Conservation (phyloP, 1,139 yeast genomes). For the Pichia sp. region DNA sequence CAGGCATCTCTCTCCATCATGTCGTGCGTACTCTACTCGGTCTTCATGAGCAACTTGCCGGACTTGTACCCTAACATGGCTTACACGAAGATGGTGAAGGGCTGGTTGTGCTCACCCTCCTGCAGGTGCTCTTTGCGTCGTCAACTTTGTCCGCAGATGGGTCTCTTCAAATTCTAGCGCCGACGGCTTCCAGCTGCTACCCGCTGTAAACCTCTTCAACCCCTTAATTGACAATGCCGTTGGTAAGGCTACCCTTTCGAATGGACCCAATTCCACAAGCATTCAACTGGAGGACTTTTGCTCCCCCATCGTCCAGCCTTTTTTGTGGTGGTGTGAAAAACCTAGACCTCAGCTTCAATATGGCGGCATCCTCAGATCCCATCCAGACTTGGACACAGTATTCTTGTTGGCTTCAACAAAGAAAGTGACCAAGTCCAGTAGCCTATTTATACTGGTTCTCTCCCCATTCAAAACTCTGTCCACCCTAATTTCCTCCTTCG, state of each 20-base stretch:
- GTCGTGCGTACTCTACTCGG: slow-evolving; percentile 54
- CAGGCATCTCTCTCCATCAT: slow-evolving; percentile 45
- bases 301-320: slow-evolving; percentile 38
- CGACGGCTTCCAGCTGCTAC: background rate
- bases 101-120: slow-evolving; percentile 49
- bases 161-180: slow-evolving; percentile 22
- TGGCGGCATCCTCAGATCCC: background rate
- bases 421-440: slow-evolving; percentile 25
- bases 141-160: slow-evolving; percentile 41
- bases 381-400: background rate
- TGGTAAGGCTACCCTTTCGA: background rate
- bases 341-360: background rate
- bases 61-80: slow-evolving; percentile 73
- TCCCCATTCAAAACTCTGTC: slow-evolving; percentile 33
- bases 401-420: background rate
- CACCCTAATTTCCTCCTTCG: slow-evolving; percentile 35
- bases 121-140: slow-evolving; percentile 54
- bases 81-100: slow-evolving; percentile 61
- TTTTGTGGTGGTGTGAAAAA: too few relatives aligned
- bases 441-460: slow-evolving; percentile 21
- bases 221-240: background rate
- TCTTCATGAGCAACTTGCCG: slow-evolving; percentile 60
- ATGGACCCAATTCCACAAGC: background rate
- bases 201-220: background rate
- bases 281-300: slow-evolving; percentile 6